phyloP scores from a whole-genome alignment of 345 rosid species.

The Syzygium grande region DNA sequence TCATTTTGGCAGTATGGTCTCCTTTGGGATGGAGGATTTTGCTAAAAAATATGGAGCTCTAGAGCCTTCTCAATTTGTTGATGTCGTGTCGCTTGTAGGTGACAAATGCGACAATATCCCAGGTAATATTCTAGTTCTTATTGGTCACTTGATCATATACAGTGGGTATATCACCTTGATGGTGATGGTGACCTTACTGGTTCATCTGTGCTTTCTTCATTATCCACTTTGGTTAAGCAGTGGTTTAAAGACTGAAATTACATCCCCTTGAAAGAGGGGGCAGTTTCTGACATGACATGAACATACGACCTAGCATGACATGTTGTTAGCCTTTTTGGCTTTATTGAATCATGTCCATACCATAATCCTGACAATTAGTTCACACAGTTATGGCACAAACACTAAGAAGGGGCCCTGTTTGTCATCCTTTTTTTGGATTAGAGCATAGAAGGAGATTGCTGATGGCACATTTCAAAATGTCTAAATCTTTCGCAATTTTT shows the following conservation, averaged over 20 bases:
- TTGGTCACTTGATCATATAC: neutral
- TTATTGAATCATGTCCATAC: neutral
- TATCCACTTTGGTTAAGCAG: neutral
- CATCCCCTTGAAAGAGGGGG: neutral
- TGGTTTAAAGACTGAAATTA: neutral
- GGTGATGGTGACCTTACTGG: neutral
- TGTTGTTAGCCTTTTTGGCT: neutral
- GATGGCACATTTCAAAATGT: neutral
- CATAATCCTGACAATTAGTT: neutral
- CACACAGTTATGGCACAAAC: neutral
- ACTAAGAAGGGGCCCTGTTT: neutral
- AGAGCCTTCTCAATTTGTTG: slow-evolving; percentile 86
- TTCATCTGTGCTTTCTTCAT: neutral
- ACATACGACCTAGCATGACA: neutral
- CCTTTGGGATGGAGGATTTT: slow-evolving; percentile 91
- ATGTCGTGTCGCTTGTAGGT: slow-evolving; percentile 73
- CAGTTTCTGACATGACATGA: neutral
- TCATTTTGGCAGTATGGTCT: slow-evolving; percentile 60
- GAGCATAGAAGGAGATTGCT: neutral
- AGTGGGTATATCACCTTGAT: neutral
- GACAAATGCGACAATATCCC: slow-evolving; percentile 87
- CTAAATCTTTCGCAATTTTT: neutral
- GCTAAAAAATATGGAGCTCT: slow-evolving; percentile 65
- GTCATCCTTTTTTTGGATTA: neutral
- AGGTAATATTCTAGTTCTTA: slow-evolving; percentile 28